Conservation (phyloP, 176 grass and related monocot genomes). For the Oryza rufipogon region DNA sequence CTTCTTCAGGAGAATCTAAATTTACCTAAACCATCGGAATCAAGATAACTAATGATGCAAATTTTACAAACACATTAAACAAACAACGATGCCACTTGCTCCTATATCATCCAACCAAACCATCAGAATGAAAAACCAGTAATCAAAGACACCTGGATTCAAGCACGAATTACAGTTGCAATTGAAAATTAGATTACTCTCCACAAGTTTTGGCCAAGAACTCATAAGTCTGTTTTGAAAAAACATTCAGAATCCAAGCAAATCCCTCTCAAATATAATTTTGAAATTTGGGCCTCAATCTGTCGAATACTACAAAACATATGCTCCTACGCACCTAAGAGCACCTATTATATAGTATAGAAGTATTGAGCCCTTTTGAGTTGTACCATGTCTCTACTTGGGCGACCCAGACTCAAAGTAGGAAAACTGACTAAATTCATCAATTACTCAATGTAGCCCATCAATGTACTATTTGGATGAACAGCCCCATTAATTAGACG, state of each 20-base stretch:
- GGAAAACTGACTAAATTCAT: too few relatives aligned
- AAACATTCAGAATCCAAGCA: neutral
- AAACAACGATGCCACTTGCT: neutral
- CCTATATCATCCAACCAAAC: neutral
- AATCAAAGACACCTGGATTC: neutral
- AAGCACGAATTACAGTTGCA: neutral
- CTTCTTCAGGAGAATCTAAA: neutral
- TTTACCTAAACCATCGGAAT: neutral
- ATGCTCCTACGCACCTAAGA: too few relatives aligned
- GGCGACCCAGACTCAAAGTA: neutral
- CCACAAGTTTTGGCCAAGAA: neutral
- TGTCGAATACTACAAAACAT: neutral
- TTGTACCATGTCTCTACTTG: neutral
- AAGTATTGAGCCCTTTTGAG: too few relatives aligned
- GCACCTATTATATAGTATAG: too few relatives aligned
- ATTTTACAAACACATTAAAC: neutral
- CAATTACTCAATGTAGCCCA: too few relatives aligned
- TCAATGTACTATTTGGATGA: too few relatives aligned
- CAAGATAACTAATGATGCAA: neutral
- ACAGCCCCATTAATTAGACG: neutral
- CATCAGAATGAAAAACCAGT: neutral
- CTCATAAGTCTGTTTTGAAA: neutral
- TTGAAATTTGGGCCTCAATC: neutral
- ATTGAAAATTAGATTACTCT: neutral
- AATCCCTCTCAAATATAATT: neutral